Evolutionary conservation across 352 stramenopile genomes (phyloP).

Genomic region (Phytopythium boreale): DNA sequence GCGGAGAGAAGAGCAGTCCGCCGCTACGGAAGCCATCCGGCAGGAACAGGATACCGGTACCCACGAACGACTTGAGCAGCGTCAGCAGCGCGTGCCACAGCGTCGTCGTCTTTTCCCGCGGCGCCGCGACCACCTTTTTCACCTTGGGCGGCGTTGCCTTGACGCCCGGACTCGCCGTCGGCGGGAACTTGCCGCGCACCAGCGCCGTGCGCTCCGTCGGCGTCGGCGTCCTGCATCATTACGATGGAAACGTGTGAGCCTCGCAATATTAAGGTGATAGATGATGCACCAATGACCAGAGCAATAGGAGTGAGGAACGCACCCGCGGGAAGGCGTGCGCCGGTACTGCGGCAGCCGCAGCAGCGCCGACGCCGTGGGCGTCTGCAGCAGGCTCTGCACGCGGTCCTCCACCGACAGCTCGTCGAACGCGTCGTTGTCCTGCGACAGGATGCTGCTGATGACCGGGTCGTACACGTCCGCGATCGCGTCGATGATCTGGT

Average conservation of each 20-base stretch:
- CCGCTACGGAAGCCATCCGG: constrained; percentile 72
- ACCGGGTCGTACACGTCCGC: constrained; percentile 80
- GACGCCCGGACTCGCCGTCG: constrained; percentile 13
- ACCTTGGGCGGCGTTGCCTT: constrained; percentile 24
- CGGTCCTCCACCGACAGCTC: constrained; percentile 67
- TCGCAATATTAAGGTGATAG: background rate
- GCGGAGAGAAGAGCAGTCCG: constrained; percentile 68
- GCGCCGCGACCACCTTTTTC: constrained; percentile 12
- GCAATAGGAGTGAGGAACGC: background rate
- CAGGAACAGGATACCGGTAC: constrained; percentile 77
- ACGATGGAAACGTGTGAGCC: constrained; percentile 8
- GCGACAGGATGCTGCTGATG: constrained; percentile 76
- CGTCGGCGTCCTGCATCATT: constrained; percentile 11
- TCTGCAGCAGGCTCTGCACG: constrained; percentile 63
- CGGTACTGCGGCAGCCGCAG: constrained; percentile 25
- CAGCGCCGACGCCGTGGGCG: constrained; percentile 37
- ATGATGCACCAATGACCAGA: background rate
- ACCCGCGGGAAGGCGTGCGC: constrained; percentile 24
- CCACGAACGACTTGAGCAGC: constrained; percentile 80
- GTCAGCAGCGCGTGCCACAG: constrained; percentile 77
- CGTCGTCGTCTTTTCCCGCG: constrained; percentile 62
- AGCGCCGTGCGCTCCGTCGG: constrained; percentile 34
- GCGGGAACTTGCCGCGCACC: constrained; percentile 12
- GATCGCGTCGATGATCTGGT: constrained; percentile 74
- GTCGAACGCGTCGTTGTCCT: constrained; percentile 81